These are phyloP conservation scores for Podospora comata DNA, from an alignment of 495 filamentous ascomycete species.

Conservation along the genomic window DNA sequence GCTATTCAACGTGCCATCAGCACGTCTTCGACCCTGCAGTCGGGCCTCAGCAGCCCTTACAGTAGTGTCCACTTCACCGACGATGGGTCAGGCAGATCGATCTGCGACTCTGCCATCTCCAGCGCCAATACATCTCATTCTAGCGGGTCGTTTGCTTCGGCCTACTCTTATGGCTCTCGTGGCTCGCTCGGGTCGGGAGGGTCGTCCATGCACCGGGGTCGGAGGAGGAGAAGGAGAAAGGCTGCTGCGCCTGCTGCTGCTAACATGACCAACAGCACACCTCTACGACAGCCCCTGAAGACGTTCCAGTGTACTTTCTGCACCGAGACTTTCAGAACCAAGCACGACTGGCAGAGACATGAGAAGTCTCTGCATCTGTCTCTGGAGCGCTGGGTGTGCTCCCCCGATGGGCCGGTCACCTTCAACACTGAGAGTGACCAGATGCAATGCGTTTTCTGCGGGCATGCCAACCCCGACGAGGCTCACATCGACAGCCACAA, in stretches of 20 bases:
- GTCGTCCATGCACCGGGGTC: slow-evolving; percentile 54
- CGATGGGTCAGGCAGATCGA: slow-evolving; percentile 67
- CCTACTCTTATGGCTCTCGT: slow-evolving; percentile 64
- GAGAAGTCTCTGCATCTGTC: slow-evolving; percentile 77
- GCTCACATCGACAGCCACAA: slow-evolving; percentile 51
- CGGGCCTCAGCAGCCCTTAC: slow-evolving; percentile 53
- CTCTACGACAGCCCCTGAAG: slow-evolving; percentile 40
- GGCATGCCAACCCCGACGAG: slow-evolving; percentile 52
- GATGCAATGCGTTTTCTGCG: slow-evolving; percentile 67
- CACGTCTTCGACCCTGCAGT: slow-evolving; percentile 52
- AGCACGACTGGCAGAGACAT: slow-evolving; percentile 82
- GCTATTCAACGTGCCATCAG: slow-evolving; percentile 77
- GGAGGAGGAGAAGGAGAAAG: slow-evolving; percentile 65
- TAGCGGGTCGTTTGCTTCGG: slow-evolving; percentile 68
- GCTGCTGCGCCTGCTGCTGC: slow-evolving; percentile 28
- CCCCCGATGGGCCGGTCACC: slow-evolving; percentile 59
- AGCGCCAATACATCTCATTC: slow-evolving; percentile 70
- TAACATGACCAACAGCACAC: background rate
- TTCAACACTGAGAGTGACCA: slow-evolving; percentile 46
- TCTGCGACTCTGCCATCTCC: slow-evolving; percentile 67
- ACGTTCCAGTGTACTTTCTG: slow-evolving; percentile 86
- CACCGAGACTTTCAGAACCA: slow-evolving; percentile 72
- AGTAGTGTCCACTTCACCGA: slow-evolving; percentile 52
- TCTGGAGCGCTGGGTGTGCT: slow-evolving; percentile 77
- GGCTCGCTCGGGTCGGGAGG: slow-evolving; percentile 66